Evolutionary conservation across 2,329 filamentous ascomycete species (phyloP).

Genomic region (Aspergillus intermedius): DNA sequence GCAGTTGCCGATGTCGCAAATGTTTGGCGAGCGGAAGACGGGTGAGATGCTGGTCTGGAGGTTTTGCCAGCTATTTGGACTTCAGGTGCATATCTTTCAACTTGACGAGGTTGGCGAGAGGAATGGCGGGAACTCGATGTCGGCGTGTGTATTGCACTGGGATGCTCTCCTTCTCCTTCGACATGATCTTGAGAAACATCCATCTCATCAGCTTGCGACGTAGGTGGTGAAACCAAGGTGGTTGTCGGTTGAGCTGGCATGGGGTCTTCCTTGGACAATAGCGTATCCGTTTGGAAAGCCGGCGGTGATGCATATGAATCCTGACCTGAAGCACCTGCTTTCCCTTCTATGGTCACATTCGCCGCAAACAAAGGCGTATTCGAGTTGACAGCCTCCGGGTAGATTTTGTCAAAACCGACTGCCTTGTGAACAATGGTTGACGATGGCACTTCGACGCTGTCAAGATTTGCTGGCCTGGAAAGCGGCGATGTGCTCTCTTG

Average conservation of each 20-base stretch:
- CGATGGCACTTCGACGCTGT: slow-evolving; percentile 12
- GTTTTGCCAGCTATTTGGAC: slow-evolving; percentile 15
- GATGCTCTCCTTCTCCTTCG: slow-evolving; percentile 25
- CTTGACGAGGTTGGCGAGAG: slow-evolving; percentile 38
- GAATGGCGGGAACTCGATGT: slow-evolving; percentile 38
- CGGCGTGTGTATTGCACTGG: slow-evolving; percentile 27
- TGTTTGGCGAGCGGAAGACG: slow-evolving; percentile 17
- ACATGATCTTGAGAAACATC: slow-evolving; percentile 29
- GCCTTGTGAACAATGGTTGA: slow-evolving; percentile 10
- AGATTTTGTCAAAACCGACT: neutral
- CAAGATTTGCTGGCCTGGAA: slow-evolving; percentile 16
- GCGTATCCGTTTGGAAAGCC: slow-evolving; percentile 28
- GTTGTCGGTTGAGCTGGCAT: slow-evolving; percentile 26
- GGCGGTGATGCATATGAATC: slow-evolving; percentile 33
- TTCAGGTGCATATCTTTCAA: slow-evolving; percentile 35
- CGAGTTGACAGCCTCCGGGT: slow-evolving; percentile 1
- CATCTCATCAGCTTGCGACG: slow-evolving; percentile 37
- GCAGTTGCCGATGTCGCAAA: slow-evolving; percentile 12
- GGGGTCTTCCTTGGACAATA: slow-evolving; percentile 23
- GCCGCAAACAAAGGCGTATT: slow-evolving; percentile 9
- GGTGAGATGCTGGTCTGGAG: slow-evolving; percentile 17
- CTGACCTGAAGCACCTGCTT: slow-evolving; percentile 17
- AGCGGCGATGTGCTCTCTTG: slow-evolving; percentile 27
- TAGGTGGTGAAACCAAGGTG: slow-evolving; percentile 40
- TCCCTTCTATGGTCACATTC: slow-evolving; percentile 10